A percentile compares a stretch with the other conserved stretches of the same genome.
These are phyloP conservation scores for Blastobotrys illinoisensis DNA, from an alignment of 1,139 yeast genomes.

Conservation along the genomic window DNA sequence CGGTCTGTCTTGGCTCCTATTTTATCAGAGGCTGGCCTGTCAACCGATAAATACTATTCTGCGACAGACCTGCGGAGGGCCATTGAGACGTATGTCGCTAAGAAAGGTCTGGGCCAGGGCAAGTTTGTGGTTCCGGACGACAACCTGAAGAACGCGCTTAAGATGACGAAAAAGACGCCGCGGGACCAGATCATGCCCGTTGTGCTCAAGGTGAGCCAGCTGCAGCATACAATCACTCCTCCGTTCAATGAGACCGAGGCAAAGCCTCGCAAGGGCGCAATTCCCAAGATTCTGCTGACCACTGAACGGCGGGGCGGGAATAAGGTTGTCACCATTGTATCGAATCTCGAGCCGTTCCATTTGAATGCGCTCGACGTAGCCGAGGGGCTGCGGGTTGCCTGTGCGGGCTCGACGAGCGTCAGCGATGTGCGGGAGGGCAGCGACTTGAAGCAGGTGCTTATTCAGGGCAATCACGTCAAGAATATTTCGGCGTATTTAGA, in stretches of 20 bases:
- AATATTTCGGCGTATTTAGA: slow-evolving; percentile 53
- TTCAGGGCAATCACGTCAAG: slow-evolving; percentile 86
- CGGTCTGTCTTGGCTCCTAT: slow-evolving; percentile 2
- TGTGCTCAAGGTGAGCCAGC: slow-evolving; percentile 50
- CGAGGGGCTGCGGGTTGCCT: slow-evolving; percentile 63
- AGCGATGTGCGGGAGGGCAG: slow-evolving; percentile 40
- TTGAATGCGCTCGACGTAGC: slow-evolving; percentile 63
- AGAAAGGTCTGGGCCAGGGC: slow-evolving; percentile 46
- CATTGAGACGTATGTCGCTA: slow-evolving; percentile 51
- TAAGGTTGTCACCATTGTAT: slow-evolving; percentile 68
- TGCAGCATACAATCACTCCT: slow-evolving; percentile 50
- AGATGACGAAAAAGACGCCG: slow-evolving; percentile 16
- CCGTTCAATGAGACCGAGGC: slow-evolving; percentile 35
- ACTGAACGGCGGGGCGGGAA: slow-evolving; percentile 81
- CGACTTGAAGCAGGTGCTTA: slow-evolving; percentile 60
- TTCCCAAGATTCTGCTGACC: slow-evolving; percentile 61
- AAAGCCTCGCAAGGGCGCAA: slow-evolving; percentile 47
- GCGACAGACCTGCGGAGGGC: slow-evolving; percentile 48
- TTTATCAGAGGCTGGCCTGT: slow-evolving; percentile 32
- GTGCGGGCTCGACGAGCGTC: slow-evolving; percentile 86
- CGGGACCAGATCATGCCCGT: slow-evolving; percentile 51
- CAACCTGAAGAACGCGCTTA: slow-evolving; percentile 30
- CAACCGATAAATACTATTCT: slow-evolving; percentile 43
- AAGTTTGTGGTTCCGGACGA: slow-evolving; percentile 54
- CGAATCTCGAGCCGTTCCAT: slow-evolving; percentile 62